Percentiles rank a stretch among this genome's conserved stretches.
phyloP scores from a whole-genome alignment of 768 basidiomycete species.

The Phaeolepiota aurea region DNA sequence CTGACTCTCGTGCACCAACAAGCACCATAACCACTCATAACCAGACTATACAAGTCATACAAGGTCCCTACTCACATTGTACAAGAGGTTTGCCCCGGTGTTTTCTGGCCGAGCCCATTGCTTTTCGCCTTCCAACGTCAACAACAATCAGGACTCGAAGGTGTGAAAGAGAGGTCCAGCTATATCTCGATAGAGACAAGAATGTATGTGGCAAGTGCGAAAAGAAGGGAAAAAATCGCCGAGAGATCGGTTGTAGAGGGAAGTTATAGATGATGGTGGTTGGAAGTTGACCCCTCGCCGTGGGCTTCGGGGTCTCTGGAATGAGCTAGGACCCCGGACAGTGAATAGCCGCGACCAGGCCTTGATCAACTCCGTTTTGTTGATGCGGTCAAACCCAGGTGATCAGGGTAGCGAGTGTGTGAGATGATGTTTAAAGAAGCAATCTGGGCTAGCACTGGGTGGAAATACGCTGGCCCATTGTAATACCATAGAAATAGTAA shows the following conservation, averaged over 20 bases:
- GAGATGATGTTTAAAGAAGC: no score
- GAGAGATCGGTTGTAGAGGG: not conserved
- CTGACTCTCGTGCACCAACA: not conserved
- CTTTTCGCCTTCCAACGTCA: no score
- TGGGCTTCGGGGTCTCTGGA: conserved; percentile 15
- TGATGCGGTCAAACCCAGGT: not conserved
- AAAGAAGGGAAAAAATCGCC: conserved; percentile 5
- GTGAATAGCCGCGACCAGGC: not conserved
- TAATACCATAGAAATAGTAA: no score
- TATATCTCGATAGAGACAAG: conserved; percentile 1
- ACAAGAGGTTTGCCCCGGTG: conserved; percentile 3
- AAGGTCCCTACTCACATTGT: conserved; percentile 9
- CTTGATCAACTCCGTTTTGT: not conserved
- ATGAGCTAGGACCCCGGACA: conserved; percentile 15
- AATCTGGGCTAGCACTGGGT: no score
- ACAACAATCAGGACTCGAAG: no score
- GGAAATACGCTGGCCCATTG: no score
- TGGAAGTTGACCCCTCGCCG: conserved; percentile 8
- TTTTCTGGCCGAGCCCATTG: conserved; percentile 13
- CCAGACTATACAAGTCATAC: not conserved
- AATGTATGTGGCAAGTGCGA: not conserved
- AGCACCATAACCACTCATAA: not conserved
- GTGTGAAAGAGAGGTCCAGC: not conserved
- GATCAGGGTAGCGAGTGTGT: not conserved
- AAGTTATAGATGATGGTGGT: conserved; percentile 11